Evolutionary conservation across 768 basidiomycete genomes (phyloP).

Genomic region (Trametes coccinea): DNA sequence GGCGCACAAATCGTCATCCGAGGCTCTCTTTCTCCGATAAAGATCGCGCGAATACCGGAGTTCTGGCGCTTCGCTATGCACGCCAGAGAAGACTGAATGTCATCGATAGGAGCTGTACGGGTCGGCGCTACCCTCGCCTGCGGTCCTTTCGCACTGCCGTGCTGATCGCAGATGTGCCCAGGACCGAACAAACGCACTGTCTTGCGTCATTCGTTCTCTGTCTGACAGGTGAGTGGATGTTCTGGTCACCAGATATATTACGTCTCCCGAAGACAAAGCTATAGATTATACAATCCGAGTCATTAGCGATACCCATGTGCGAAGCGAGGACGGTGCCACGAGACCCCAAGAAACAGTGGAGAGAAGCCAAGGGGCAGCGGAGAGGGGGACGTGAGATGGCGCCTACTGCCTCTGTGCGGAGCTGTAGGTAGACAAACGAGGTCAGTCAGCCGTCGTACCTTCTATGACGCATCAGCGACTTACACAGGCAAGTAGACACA

Average conservation of each 20-base stretch:
- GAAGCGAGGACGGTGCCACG: neutral
- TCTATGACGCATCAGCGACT: conserved; percentile 30
- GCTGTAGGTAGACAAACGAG: neutral
- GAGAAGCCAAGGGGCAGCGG: conserved; percentile 9
- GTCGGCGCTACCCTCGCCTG: neutral
- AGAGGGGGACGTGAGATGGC: neutral
- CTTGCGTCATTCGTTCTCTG: conserved; percentile 5
- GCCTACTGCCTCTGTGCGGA: conserved; percentile 17
- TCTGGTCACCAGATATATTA: conserved; percentile 11
- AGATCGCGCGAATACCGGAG: conserved; percentile 13
- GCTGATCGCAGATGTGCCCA: conserved; percentile 14
- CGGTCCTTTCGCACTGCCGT: conserved; percentile 17
- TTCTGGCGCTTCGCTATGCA: neutral
- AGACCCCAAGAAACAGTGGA: neutral
- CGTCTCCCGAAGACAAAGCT: conserved; percentile 7
- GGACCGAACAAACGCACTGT: conserved; percentile 3
- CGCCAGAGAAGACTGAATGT: conserved; percentile 3
- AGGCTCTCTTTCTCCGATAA: conserved; percentile 2
- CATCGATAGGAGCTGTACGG: conserved; percentile 3
- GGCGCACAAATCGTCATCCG: neutral
- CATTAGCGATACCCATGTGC: conserved; percentile 17
- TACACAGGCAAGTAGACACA: conserved; percentile 70
- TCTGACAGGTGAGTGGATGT: neutral
- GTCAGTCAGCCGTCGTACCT: neutral
- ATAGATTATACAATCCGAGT: conserved; percentile 13